Conservation (phyloP, 2,329 filamentous ascomycete species). For the Penicillium vulpinum region DNA sequence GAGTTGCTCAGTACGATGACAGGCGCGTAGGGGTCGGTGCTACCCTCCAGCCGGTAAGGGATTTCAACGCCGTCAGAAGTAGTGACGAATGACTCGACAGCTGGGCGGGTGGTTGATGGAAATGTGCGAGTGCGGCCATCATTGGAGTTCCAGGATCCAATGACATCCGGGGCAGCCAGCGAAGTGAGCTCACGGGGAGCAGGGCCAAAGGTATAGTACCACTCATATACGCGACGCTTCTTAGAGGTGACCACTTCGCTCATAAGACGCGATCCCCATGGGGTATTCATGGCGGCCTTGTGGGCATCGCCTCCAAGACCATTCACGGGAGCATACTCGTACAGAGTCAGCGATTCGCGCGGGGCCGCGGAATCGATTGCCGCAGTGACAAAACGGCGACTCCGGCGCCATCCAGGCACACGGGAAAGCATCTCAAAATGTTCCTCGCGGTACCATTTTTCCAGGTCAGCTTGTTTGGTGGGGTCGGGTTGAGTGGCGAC, state of each 20-base stretch:
- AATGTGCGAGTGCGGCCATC: slow-evolving; percentile 59
- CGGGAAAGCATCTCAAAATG: slow-evolving; percentile 70
- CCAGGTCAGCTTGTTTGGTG: slow-evolving; percentile 54
- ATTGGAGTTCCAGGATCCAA: slow-evolving; percentile 54
- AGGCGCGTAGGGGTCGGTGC: slow-evolving; percentile 64
- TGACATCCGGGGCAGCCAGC: slow-evolving; percentile 50
- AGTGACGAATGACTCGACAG: slow-evolving; percentile 67
- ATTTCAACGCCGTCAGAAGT: slow-evolving; percentile 68
- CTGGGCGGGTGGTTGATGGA: slow-evolving; percentile 45
- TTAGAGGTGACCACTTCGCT: slow-evolving; percentile 59
- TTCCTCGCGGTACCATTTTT: slow-evolving; percentile 73
- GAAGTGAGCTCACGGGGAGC: slow-evolving; percentile 67
- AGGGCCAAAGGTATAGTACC: slow-evolving; percentile 79
- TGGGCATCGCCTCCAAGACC: slow-evolving; percentile 66
- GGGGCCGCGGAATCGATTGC: slow-evolving; percentile 58
- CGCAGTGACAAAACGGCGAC: slow-evolving; percentile 68
- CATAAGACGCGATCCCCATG: slow-evolving; percentile 62
- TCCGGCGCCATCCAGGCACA: slow-evolving; percentile 76
- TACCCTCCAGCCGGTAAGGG: slow-evolving; percentile 75
- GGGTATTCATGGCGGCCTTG: slow-evolving; percentile 62
- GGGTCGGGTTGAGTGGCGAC: slow-evolving; percentile 58
- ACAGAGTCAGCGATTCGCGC: slow-evolving; percentile 64
- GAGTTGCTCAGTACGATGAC: slow-evolving; percentile 77
- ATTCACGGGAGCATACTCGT: slow-evolving; percentile 70
- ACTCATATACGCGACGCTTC: slow-evolving; percentile 62